Evolutionary conservation across 2,329 filamentous ascomycete genomes (phyloP).

Genomic region (Stachybotrys elegans): DNA sequence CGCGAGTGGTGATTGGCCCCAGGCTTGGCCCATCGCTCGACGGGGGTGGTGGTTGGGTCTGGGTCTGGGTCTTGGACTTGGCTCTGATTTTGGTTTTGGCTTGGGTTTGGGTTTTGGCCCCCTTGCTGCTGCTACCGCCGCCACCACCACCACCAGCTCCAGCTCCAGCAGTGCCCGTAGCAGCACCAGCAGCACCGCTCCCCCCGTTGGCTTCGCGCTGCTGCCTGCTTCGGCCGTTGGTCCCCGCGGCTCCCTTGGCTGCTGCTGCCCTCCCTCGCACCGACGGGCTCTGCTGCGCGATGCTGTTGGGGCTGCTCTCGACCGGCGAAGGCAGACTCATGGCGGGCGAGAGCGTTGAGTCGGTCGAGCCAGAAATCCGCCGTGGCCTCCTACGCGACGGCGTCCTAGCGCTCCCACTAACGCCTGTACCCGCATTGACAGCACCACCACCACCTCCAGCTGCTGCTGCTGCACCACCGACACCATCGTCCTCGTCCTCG

Average conservation of each 20-base stretch:
- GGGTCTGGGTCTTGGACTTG: conserved; percentile 12
- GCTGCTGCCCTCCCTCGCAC: neutral
- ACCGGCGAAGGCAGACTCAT: conserved; percentile 35
- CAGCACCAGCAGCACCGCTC: conserved; percentile 3
- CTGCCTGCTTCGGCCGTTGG: too few species aligned
- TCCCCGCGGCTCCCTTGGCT: neutral
- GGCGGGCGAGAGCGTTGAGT: conserved; percentile 36
- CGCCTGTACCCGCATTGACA: neutral
- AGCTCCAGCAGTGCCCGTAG: conserved; percentile 12
- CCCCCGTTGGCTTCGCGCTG: neutral
- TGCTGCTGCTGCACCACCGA: neutral
- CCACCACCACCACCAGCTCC: conserved; percentile 10
- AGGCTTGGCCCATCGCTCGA: conserved; percentile 31
- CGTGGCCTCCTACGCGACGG: conserved; percentile 29
- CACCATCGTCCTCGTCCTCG: neutral
- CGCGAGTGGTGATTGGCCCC: conserved; percentile 34
- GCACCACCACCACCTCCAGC: too few species aligned
- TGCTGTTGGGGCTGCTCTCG: conserved; percentile 13
- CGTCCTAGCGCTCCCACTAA: conserved; percentile 24
- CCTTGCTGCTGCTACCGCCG: conserved; percentile 8
- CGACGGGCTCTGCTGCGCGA: neutral
- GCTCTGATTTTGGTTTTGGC: conserved; percentile 12
- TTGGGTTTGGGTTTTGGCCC: neutral
- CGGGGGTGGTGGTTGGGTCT: conserved; percentile 13
- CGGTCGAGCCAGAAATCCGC: conserved; percentile 33